phyloP scores from a whole-genome alignment of 2,329 filamentous ascomycete species.

The Fusarium abutilonis region DNA sequence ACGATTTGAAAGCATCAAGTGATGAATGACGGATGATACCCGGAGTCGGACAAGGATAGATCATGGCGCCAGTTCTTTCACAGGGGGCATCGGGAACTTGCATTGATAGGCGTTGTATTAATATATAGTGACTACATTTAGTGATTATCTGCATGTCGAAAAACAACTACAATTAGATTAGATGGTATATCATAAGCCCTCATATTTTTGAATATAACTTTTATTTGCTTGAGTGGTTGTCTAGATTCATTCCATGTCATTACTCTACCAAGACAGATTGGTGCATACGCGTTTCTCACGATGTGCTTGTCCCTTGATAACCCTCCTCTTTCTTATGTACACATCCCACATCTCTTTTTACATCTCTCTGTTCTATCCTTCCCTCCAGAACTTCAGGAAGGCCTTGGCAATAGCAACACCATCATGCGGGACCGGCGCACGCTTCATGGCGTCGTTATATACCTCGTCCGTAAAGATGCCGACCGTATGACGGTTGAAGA shows the following conservation, averaged over 20 bases:
- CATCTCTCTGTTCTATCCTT: constrained; percentile 50
- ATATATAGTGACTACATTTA: constrained; percentile 13
- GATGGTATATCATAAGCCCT: background rate
- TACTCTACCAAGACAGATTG: constrained; percentile 16
- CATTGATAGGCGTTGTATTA: constrained; percentile 30
- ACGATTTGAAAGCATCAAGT: background rate
- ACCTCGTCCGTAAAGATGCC: constrained; percentile 77
- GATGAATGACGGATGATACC: constrained; percentile 34
- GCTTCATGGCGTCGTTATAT: constrained; percentile 73
- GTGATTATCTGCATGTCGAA: background rate
- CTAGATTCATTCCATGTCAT: constrained; percentile 9
- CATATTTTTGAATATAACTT: background rate
- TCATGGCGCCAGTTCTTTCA: constrained; percentile 1
- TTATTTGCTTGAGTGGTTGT: background rate
- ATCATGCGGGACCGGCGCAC: constrained; percentile 76
- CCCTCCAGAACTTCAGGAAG: constrained; percentile 80
- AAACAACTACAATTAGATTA: background rate
- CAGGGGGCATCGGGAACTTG: constrained; percentile 13
- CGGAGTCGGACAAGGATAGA: constrained; percentile 18
- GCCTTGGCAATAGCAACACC: constrained; percentile 77
- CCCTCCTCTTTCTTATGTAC: constrained; percentile 13
- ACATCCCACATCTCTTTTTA: background rate
- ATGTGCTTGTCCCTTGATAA: constrained; percentile 10
- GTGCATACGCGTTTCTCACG: constrained; percentile 7
- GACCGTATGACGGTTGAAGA: constrained; percentile 64